Conservation (phyloP, 2,329 filamentous ascomycete species). For the Tolypocladium ovalisporum region DNA sequence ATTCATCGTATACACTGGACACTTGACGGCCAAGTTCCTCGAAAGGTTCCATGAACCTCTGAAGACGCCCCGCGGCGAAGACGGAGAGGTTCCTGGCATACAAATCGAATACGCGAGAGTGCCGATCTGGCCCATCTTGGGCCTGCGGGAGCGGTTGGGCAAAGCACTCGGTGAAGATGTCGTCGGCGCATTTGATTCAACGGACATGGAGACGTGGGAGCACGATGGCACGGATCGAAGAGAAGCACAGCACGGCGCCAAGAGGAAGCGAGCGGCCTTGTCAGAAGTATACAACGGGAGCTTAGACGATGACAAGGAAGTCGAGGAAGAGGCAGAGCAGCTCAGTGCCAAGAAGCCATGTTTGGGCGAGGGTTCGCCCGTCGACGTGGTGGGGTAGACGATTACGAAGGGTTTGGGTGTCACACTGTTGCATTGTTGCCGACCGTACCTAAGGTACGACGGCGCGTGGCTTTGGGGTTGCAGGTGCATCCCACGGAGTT, state of each 20-base stretch:
- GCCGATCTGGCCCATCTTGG: conserved; percentile 42
- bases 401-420: background rate
- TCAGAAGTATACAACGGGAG: conserved; percentile 27
- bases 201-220: conserved; percentile 35
- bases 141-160: conserved; percentile 43
- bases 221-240: conserved; percentile 19
- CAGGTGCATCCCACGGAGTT: background rate
- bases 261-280: conserved; percentile 24
- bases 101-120: conserved; percentile 37
- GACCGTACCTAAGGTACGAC: background rate
- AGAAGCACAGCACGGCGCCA: conserved; percentile 9
- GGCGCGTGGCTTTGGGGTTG: background rate
- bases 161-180: conserved; percentile 40
- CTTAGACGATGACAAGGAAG: conserved; percentile 26
- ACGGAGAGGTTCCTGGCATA: conserved; percentile 21
- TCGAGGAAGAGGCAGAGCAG: conserved; percentile 18
- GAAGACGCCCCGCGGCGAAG: conserved; percentile 20
- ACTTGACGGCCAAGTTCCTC: conserved; percentile 37
- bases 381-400: conserved; percentile 18
- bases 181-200: conserved; percentile 29
- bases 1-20: conserved; percentile 43
- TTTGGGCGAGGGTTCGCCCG: conserved; percentile 15
- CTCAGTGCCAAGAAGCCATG: conserved; percentile 22
- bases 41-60: conserved; percentile 38
- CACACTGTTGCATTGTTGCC: background rate